Evolutionary conservation across 306 rosid species (phyloP).

Genomic region (Lagenaria siceraria): DNA sequence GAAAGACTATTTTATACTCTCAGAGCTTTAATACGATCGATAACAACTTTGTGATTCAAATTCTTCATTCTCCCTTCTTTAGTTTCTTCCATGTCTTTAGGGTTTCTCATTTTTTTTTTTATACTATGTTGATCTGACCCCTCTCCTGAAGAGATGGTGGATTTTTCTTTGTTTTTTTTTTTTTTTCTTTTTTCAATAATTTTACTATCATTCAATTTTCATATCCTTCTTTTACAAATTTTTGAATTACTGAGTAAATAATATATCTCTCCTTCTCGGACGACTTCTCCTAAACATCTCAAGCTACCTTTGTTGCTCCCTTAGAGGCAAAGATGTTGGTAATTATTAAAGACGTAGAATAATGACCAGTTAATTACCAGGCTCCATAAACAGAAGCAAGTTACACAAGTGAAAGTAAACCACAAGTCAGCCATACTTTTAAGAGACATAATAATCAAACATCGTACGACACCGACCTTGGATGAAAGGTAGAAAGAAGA

Average conservation of each 20-base stretch:
- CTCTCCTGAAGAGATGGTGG: neutral
- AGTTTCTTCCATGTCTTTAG: neutral
- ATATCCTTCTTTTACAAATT: no score
- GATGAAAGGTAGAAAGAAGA: constrained; percentile 75
- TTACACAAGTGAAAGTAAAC: neutral
- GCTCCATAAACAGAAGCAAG: neutral
- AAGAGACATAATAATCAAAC: neutral
- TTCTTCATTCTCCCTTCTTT: neutral
- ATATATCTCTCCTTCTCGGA: neutral
- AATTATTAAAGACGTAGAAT: neutral
- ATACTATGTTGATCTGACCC: neutral
- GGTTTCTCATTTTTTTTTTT: no score
- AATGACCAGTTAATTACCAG: neutral
- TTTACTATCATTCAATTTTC: neutral
- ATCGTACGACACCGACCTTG: constrained; percentile 39
- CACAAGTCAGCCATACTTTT: neutral
- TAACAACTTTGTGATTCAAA: neutral
- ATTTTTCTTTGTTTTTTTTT: neutral
- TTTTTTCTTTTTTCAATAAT: no score
- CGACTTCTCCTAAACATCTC: neutral
- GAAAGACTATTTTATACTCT: no score
- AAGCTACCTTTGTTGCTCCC: neutral
- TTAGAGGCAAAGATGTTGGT: neutral
- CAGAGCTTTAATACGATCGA: no score
- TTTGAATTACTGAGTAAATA: no score